A percentile compares a stretch with the other conserved stretches of the same genome.
Conservation (phyloP, 441 rosid genomes). For the Erysimum cheiri region DNA sequence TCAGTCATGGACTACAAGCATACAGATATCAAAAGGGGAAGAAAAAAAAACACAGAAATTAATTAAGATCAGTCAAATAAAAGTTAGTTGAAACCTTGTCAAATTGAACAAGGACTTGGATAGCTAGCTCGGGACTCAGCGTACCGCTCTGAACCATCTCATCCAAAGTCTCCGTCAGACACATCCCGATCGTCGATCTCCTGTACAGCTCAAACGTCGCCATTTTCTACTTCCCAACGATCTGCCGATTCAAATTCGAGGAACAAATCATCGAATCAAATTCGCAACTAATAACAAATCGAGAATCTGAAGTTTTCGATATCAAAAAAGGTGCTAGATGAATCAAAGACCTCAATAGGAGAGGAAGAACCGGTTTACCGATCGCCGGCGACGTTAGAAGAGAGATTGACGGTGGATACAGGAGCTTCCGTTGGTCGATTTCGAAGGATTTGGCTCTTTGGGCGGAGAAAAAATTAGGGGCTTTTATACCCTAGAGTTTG, state of each 20-base stretch:
- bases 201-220: constrained; percentile 97
- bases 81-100: constrained; percentile 67
- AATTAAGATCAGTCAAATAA: background rate
- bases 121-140: constrained; percentile 92
- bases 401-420: constrained; percentile 20
- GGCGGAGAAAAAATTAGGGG: constrained; percentile 68
- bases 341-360: constrained; percentile 25
- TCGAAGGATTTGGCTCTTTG: constrained; percentile 45
- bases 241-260: constrained; percentile 17
- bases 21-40: constrained; percentile 7
- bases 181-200: constrained; percentile 96
- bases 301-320: constrained; percentile 15
- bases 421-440: constrained; percentile 46
- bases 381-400: constrained; percentile 44
- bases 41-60: background rate
- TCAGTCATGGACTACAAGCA: constrained; percentile 83
- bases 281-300: constrained; percentile 1
- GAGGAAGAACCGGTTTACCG: constrained; percentile 33
- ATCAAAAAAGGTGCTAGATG: background rate
- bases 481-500: constrained; percentile 92
- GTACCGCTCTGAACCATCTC: constrained; percentile 96
- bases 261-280: constrained; percentile 5
- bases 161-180: constrained; percentile 92
- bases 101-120: constrained; percentile 95
- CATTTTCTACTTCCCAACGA: constrained; percentile 62